Conservation (phyloP, 768 basidiomycete genomes). For the Kwoniella europaea region DNA sequence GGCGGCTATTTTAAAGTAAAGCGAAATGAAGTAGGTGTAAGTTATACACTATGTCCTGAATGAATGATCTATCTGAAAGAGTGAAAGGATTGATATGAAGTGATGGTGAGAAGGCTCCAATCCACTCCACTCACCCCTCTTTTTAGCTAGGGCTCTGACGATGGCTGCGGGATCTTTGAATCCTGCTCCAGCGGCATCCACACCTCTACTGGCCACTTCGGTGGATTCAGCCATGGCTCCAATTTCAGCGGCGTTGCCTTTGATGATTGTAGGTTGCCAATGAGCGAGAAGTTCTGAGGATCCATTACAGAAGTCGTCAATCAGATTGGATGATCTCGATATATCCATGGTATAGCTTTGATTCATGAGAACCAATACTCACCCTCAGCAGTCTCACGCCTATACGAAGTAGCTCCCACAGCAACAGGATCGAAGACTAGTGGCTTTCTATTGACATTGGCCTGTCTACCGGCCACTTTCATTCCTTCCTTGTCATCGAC, state of each 20-base stretch:
- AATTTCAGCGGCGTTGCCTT: slow-evolving; percentile 87
- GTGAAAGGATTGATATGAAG: too few species aligned
- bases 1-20: slow-evolving; percentile 64
- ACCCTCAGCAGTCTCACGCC: slow-evolving; percentile 70
- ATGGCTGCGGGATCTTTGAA: slow-evolving; percentile 76
- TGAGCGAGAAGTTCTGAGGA: slow-evolving; percentile 68
- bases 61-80: too few species aligned
- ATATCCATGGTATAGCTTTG: too few species aligned
- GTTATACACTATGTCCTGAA: too few species aligned
- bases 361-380: slow-evolving; percentile 24
- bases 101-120: too few species aligned
- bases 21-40: neutral
- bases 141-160: slow-evolving; percentile 71
- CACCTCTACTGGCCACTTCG: slow-evolving; percentile 80
- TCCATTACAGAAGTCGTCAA: neutral
- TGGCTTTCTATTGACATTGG: slow-evolving; percentile 73
- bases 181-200: slow-evolving; percentile 79
- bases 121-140: slow-evolving; percentile 68
- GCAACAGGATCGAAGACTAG: slow-evolving; percentile 92
- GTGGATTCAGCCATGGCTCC: slow-evolving; percentile 74
- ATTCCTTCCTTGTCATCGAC: slow-evolving; percentile 70
- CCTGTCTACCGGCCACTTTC: slow-evolving; percentile 69
- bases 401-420: slow-evolving; percentile 77
- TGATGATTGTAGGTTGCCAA: slow-evolving; percentile 89
- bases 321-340: neutral